These are phyloP conservation scores for Trametes sanguinea DNA, from an alignment of 768 basidiomycete genomes.

Conservation along the genomic window DNA sequence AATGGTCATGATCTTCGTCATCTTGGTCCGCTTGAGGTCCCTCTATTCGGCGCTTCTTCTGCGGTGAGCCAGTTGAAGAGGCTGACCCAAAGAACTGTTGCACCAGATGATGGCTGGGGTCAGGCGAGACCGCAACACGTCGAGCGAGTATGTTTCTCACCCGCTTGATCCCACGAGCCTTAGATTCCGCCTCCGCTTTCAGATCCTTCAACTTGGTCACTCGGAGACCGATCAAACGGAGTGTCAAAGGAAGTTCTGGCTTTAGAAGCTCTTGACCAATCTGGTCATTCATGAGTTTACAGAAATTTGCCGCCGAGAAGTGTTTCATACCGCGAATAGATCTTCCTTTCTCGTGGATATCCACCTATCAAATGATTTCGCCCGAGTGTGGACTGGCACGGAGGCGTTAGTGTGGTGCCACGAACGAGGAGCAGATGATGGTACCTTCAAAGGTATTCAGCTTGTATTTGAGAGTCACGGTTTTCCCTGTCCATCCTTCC, in stretches of 20 bases:
- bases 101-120: not conserved
- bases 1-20: not conserved
- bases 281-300: constrained; percentile 35
- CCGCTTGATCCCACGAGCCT: constrained; percentile 65
- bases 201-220: constrained; percentile 90
- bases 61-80: constrained; percentile 15
- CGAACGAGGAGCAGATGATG: not conserved
- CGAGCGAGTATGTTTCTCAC: constrained; percentile 42
- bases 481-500: constrained; percentile 85
- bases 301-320: not conserved
- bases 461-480: constrained; percentile 92
- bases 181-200: constrained; percentile 42
- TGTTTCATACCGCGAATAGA: constrained; percentile 60
- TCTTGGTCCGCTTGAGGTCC: not conserved
- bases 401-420: not conserved
- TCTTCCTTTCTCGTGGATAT: constrained; percentile 79
- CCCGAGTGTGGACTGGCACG: constrained; percentile 70
- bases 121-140: not conserved
- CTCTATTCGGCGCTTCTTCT: constrained; percentile 24
- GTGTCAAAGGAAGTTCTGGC: constrained; percentile 73
- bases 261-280: constrained; percentile 81
- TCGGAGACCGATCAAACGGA: constrained; percentile 86
- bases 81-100: constrained; percentile 60
- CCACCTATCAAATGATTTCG: constrained; percentile 77
- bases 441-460: constrained; percentile 84